phyloP scores from a whole-genome alignment of 306 rosid species.

The Dryas alaskensis region DNA sequence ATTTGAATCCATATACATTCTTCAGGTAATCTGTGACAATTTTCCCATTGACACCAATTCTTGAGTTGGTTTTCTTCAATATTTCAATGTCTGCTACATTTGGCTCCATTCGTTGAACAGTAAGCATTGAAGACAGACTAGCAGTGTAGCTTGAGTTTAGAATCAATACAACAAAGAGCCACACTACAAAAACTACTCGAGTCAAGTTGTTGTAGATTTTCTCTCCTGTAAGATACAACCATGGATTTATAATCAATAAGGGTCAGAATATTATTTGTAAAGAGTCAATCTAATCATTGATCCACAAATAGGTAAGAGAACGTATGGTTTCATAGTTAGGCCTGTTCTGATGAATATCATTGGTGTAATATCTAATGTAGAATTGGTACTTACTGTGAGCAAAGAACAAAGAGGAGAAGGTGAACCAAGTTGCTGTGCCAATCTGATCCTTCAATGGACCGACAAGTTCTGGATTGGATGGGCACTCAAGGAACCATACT shows the following conservation, averaged over 20 bases:
- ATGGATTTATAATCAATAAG: background rate
- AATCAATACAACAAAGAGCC: constrained; percentile 55
- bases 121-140: constrained; percentile 55
- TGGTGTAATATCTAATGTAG: background rate
- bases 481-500: constrained; percentile 61
- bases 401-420: constrained; percentile 67
- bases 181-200: constrained; percentile 38
- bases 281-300: background rate
- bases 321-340: background rate
- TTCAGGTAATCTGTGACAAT: no score
- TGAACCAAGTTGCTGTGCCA: constrained; percentile 57
- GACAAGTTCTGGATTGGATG: constrained; percentile 41
- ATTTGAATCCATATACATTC: no score
- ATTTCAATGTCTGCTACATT: constrained; percentile 37
- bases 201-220: constrained; percentile 40
- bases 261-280: no score
- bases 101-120: constrained; percentile 32
- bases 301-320: no score
- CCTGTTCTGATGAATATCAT: background rate
- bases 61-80: constrained; percentile 36
- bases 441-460: constrained; percentile 53
- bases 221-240: constrained; percentile 37
- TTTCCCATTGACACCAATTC: constrained; percentile 40
- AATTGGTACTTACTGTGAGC: constrained; percentile 59
- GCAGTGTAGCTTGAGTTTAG: constrained; percentile 68